Base-by-base conservation (phyloP, 2,329 filamentous ascomycete genomes). In the Xylariomycetidae sp. region DNA sequence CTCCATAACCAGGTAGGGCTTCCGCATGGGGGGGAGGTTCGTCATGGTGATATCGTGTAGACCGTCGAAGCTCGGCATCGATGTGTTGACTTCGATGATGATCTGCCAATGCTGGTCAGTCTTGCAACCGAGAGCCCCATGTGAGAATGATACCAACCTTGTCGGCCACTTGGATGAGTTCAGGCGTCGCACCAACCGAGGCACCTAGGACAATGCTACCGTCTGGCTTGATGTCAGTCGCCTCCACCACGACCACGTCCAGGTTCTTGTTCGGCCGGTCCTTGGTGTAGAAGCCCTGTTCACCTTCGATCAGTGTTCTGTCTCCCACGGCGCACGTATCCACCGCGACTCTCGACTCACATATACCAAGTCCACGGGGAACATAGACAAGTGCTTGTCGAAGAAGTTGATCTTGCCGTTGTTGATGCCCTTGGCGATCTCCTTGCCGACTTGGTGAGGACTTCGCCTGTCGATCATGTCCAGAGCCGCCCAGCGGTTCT, bases 331-430 rank as follows among this genome's bases (percentile, higher is more conserved):
- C 26, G 12, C 5, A 25, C n/a, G 9, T 16, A 28, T 19, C 22
- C 3, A n/a, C 20, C 12, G 23, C 22, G 13, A 12, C 13, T 7
- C 18, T 23, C 19, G 14, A 53, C 64, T 54, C 63, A 79, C 75
- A 57, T 92, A 92, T 58, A 90, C 82, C 44, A 94, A 67, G 56
- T 94, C 87, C 24, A 81, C 74, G 4, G 87, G 87, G 58, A 94
- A 94, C 87, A 93, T 93, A 61, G 82, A 88, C 55, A 94, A 60
- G 65, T 94, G 87, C 67, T 94, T 94, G 60, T 94, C 87, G 57
- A 93, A 94, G 63, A 94, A 94, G 43, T 90, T 79, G 64, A 94
- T 94, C 47, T 82, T 73, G 26, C 87, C 87, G 49, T 82, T 79
- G 60, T 94, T 94, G 64, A 94, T 93, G 8, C 87, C 87, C 67